Conservation (phyloP, 2,329 filamentous ascomycete species). For the Bipolaris oryzae region DNA sequence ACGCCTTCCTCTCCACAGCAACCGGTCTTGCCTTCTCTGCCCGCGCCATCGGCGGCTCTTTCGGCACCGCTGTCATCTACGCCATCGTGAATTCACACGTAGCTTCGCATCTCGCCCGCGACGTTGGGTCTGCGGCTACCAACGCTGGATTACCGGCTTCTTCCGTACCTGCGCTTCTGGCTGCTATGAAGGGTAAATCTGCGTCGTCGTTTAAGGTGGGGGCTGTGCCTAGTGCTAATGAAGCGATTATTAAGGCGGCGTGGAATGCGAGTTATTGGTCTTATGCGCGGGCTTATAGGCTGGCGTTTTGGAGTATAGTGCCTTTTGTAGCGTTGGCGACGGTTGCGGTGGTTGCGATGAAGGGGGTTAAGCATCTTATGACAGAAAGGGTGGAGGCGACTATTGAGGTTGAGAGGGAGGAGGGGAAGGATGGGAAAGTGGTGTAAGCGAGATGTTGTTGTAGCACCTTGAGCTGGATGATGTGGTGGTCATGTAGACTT, state of each 20-base stretch:
- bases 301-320: conserved; percentile 42
- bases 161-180: conserved; percentile 25
- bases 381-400: conserved; percentile 43
- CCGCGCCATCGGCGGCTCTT: conserved; percentile 41
- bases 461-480: no score
- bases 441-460: neutral
- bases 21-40: conserved; percentile 44
- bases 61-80: conserved; percentile 40
- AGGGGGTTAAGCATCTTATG: conserved; percentile 37
- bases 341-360: conserved; percentile 33
- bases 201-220: conserved; percentile 16
- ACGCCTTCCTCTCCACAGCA: conserved; percentile 39
- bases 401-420: conserved; percentile 31
- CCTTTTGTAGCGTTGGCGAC: conserved; percentile 41
- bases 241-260: conserved; percentile 26
- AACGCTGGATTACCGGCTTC: conserved; percentile 31
- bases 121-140: conserved; percentile 30
- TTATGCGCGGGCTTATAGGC: conserved; percentile 36
- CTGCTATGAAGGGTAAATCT: conserved; percentile 26
- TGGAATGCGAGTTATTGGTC: conserved; percentile 38
- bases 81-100: conserved; percentile 37
- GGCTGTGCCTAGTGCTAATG: conserved; percentile 24
- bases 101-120: conserved; percentile 25
- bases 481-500: no score
- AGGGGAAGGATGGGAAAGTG: conserved; percentile 1